A percentile compares a stretch with the other conserved stretches of the same genome.
phyloP scores from a whole-genome alignment of 305 asterid genomes.

The Solanum hybrid region DNA sequence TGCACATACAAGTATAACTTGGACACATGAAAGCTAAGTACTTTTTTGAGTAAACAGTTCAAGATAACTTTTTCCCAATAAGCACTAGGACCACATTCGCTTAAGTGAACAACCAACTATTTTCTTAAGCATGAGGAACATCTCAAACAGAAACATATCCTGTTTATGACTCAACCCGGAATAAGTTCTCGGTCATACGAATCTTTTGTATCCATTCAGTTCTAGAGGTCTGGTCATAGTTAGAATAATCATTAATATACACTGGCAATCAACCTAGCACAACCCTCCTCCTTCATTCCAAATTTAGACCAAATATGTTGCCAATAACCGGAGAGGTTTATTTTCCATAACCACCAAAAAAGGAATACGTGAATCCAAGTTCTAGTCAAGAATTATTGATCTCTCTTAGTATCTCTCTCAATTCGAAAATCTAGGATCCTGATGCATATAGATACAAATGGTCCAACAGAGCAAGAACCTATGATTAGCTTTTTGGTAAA shows the following conservation, averaged over 20 bases:
- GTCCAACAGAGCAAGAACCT: not conserved
- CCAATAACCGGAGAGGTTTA: not conserved
- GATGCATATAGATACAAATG: not conserved
- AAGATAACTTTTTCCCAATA: not conserved
- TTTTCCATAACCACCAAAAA: not conserved
- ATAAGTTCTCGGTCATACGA: not conserved
- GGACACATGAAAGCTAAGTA: not conserved
- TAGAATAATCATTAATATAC: not conserved
- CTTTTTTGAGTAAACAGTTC: not conserved
- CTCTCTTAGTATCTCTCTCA: not conserved
- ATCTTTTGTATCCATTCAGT: not conserved
- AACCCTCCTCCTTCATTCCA: not conserved
- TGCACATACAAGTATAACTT: not conserved
- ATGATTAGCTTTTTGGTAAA: not conserved
- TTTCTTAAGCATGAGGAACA: not conserved
- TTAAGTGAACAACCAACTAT: not conserved
- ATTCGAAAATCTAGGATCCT: not conserved
- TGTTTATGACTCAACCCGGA: not conserved
- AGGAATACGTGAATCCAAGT: not conserved
- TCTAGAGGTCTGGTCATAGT: not conserved
- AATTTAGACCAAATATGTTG: not conserved
- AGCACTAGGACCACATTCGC: not conserved
- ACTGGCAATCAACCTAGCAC: not conserved
- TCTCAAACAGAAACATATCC: not conserved
- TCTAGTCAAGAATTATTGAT: not conserved